Evolutionary conservation across 2,329 filamentous ascomycete species (phyloP), one percentile per base, ranked within the genome.

Genomic region (Aspergillus aculeatus): DNA sequence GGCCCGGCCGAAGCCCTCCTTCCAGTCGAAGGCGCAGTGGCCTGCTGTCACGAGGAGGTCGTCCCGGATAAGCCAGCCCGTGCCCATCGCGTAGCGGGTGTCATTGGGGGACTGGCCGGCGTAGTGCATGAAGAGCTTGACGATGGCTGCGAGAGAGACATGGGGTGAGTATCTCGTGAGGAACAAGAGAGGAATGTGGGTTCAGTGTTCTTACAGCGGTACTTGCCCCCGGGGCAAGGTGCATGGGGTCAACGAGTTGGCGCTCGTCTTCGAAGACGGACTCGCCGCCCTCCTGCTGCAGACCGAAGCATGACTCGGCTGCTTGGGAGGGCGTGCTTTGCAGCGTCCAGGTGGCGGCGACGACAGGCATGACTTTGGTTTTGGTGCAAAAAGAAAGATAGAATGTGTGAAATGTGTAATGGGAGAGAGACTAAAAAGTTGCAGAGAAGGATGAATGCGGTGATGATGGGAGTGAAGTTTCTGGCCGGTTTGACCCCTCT

Each of bases 31-130:
- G 41, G 44, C 54, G 29, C 24, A 49, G 47, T 56, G 54, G 3
- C 54, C 54, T n/a, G 54, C 44, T 5, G 41, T 56, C 38, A 32
- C 52, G 21, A 55, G 24, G 11, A 55, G 52, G 10, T 55, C 52
- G 5, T 55, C 52, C 5, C 38, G 12, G 21, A 55, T 44, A 14
- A 47, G 38, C 38, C 44, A 55, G 4, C 52, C 52, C 14, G 23
- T n/a, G 41, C 41, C 41, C 53, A 56, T 35, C 14, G 32, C 32
- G 14, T 35, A 16, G 14, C 32, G 32, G 4, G 32, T 12, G 41
- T 29, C 41, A 5, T 49, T 24, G 2, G n/a, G 16, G 3, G 19
- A 10, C 7, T 44, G 23, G 24, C 24, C 38, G 3, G 47, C 41
- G 41, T 48, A 56, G 11, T 29, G 53, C 5, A 56, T 19, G 26